Base-by-base conservation (phyloP, 352 stramenopile genomes). In the Discostella stelligera region DNA sequence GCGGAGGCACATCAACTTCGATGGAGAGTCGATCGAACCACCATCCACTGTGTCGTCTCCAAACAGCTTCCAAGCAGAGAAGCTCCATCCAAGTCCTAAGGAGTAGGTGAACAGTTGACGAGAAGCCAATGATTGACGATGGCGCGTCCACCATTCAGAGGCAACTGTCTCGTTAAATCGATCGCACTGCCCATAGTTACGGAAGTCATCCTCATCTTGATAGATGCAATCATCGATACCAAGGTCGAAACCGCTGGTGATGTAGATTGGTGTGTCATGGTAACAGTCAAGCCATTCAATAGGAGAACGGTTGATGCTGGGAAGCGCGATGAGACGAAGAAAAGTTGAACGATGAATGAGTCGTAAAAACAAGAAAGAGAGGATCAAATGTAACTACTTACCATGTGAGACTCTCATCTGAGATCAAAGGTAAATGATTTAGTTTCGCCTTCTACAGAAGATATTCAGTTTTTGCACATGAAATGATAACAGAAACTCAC, bases 151-250 rank as follows among this genome's bases (percentile, higher is more conserved):
- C 83, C 83, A 91, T 62, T 27, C 66, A 1, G 75, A 87, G 32
- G 69, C 25, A 10, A 86, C 68, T 0, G 78, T 90, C 49, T 91
- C 85, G 48, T 90, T 61, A 49, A 91, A 91, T 6, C 83, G 78
- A 66, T 80, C 73, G 52, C 85, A 91, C 44, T 91, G 85, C 18
- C 85, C 85, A 65, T 89, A 91, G 61, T 91, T 74, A 9, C 75
- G 74, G 46, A 90, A 91, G 9, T 66, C 50, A 14, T 54, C 27
- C 8, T 72, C 48, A 23, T 53, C 48, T 37, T 82, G 25, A 48
- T 55, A 27, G 25, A 82, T 50, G 49, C 85, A 91, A 68, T 91
- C 69, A 58, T 91, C 85, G 64, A 89, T 75, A 32, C 68, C 58
- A 13, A 90, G 66, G 56, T 91, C 81, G 66, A 91, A 90, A n/a